Base-by-base conservation (phyloP, 169 alveolate species). In the Plasmodium ovale region DNA sequence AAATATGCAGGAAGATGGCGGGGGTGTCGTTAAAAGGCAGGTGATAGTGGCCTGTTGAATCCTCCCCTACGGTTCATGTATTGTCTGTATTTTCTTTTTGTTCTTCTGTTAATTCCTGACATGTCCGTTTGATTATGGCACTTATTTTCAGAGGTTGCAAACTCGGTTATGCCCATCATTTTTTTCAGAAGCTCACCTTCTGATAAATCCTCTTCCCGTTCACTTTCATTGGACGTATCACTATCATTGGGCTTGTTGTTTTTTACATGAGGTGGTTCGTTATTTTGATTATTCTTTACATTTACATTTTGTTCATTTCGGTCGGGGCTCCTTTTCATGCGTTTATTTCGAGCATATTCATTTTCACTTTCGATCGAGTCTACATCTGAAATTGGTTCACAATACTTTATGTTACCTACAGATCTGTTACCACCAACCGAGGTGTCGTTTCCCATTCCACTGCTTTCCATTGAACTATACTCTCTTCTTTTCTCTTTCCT, bases 1-100 rank as follows among this genome's bases (percentile, higher is more conserved):
- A 60, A 67, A 67, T 65, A 16, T 37, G 7, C 31, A 25, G 6
- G 12, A 1, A 27, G 10, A 54, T 9, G 42, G 42, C 0, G 16
- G 1, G 7, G 65, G 9, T 4, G 39, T 21, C 29, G 2, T 47
- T 74, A 93, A 56, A 93, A 93, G 21, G 92, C 89, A n/a, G 98
- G 98, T 25, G 98, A 96, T 1, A 96, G 92, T 16, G 98, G 98
- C 9, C 98, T 85, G 65, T 97, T 97, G 91, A 97, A 97, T 16
- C 99, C 99, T 14, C 99, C 99, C 23, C 96, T 92, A 31, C 99
- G 91, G 92, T 97, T 97, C 99, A 97, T 97, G 87, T 97, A 97
- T 87, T 97, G 99, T 37, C 99, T 87, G 87, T 96, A 97, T 70
- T 95, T 94, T 54, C 99, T 94, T 72, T 93, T 96, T 53, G 98